Conservation (phyloP, 2,329 filamentous ascomycete genomes). For the Hortaea sp. region DNA sequence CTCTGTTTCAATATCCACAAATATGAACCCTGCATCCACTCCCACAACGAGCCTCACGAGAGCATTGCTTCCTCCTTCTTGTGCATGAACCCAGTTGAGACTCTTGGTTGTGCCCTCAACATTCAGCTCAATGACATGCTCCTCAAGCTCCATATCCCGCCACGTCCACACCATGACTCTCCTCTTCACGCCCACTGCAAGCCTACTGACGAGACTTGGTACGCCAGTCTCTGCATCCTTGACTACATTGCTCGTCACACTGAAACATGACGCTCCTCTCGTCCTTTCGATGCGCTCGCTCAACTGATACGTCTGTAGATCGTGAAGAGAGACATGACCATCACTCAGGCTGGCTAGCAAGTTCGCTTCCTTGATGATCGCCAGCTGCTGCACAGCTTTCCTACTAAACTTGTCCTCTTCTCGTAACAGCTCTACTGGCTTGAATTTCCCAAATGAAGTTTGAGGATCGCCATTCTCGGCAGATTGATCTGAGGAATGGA, state of each 20-base stretch:
- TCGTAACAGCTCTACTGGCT: constrained; percentile 68
- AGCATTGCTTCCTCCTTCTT: constrained; percentile 24
- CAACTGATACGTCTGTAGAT: constrained; percentile 73
- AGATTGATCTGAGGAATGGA: constrained; percentile 10
- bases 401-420: constrained; percentile 92
- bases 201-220: constrained; percentile 79
- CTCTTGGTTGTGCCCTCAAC: constrained; percentile 77
- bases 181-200: constrained; percentile 89
- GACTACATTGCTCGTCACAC: constrained; percentile 89
- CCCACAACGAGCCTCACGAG: constrained; percentile 69
- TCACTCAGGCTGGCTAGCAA: constrained; percentile 86
- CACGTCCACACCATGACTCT: constrained; percentile 86
- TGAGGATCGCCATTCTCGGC: constrained; percentile 30
- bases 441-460: constrained; percentile 25
- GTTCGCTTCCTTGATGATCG: constrained; percentile 89
- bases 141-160: constrained; percentile 82
- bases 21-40: constrained; percentile 81
- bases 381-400: constrained; percentile 83
- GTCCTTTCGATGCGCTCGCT: constrained; percentile 73
- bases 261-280: constrained; percentile 81
- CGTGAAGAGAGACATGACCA: constrained; percentile 79
- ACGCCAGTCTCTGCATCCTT: constrained; percentile 80
- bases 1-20: constrained; percentile 70
- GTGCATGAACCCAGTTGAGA: constrained; percentile 83
- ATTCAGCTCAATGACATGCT: constrained; percentile 64